Evolutionary conservation across 371 early-diverging fungal genomes (phyloP).

Genomic region (Coemansia sp.): DNA sequence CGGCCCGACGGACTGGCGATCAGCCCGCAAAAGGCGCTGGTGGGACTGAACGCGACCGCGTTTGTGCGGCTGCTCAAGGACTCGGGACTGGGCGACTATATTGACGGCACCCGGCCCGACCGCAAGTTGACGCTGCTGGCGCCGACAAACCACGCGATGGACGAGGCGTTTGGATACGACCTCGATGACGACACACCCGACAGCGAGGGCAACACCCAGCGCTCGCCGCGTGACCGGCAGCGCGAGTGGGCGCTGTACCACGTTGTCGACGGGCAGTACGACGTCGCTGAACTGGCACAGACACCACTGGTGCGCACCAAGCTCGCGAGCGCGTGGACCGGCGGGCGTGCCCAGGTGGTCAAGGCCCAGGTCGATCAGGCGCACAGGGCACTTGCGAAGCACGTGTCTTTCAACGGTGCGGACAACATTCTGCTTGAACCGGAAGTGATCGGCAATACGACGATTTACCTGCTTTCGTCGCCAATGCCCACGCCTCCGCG

Average conservation of each 20-base stretch:
- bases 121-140: conserved; percentile 51
- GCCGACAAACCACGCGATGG: conserved; percentile 53
- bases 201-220: background rate
- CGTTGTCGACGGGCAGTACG: conserved; percentile 40
- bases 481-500: conserved; percentile 49
- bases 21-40: conserved; percentile 49
- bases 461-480: conserved; percentile 49
- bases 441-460: conserved; percentile 42
- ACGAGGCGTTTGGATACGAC: conserved; percentile 46
- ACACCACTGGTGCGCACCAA: conserved; percentile 39
- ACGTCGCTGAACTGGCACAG: conserved; percentile 31
- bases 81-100: conserved; percentile 40
- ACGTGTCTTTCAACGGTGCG: conserved; percentile 50
- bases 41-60: conserved; percentile 52
- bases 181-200: conserved; percentile 16
- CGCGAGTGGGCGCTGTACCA: conserved; percentile 54
- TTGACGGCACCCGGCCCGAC: conserved; percentile 45
- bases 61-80: conserved; percentile 49
- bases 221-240: conserved; percentile 39
- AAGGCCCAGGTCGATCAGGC: conserved; percentile 39
- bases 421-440: conserved; percentile 48
- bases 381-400: conserved; percentile 19
- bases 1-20: conserved; percentile 32
- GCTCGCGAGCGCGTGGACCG: conserved; percentile 30
- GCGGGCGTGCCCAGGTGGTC: conserved; percentile 43